Evolutionary conservation across 176 grass and related monocot species (phyloP).

Genomic region (Saccharum spontaneum): DNA sequence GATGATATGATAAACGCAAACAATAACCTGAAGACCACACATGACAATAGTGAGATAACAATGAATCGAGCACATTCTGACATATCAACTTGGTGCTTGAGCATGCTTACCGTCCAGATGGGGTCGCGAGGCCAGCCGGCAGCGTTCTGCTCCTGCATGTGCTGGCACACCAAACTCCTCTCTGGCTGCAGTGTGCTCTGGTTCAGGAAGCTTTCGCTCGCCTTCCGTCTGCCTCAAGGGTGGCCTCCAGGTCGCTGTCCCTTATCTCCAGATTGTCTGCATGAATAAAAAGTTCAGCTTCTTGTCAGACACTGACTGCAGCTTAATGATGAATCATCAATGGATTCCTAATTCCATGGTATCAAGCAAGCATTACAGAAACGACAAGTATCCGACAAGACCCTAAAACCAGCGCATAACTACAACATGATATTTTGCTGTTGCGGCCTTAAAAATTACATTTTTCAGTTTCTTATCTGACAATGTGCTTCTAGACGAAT

Average conservation of each 20-base stretch:
- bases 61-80: not conserved
- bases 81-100: not conserved
- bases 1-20: not conserved
- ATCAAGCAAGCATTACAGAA: too few species aligned
- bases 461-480: slow-evolving; percentile 24
- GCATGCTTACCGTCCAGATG: not conserved
- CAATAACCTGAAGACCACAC: not conserved
- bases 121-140: too few species aligned
- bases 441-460: not conserved
- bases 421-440: not conserved
- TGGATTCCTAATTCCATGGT: too few species aligned
- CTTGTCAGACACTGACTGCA: not conserved
- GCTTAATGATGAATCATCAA: too few species aligned
- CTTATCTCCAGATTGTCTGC: slow-evolving; percentile 60
- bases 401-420: too few species aligned
- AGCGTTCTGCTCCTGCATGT: too few species aligned
- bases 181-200: slow-evolving; percentile 7
- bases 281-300: slow-evolving; percentile 17
- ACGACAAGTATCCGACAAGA: too few species aligned
- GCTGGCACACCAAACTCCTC: slow-evolving; percentile 1
- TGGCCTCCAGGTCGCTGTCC: slow-evolving; percentile 31
- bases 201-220: slow-evolving; percentile 29
- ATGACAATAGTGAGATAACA: not conserved
- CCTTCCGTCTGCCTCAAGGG: slow-evolving; percentile 45
- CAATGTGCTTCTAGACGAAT: not conserved